phyloP scores from a whole-genome alignment of 148 eudicot species.

The Limonium bicolor region DNA sequence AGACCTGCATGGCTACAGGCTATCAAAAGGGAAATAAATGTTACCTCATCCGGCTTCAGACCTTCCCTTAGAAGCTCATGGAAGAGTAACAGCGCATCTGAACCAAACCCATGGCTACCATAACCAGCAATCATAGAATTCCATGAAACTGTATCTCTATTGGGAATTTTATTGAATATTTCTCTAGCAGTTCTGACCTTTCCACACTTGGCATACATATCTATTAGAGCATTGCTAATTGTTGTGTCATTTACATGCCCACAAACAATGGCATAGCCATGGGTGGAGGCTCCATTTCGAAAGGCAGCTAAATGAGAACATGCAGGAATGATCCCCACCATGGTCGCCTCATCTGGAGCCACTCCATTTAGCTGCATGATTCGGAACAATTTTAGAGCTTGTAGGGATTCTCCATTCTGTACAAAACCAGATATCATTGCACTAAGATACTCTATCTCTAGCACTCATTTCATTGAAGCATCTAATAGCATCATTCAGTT shows the following conservation, averaged over 20 bases:
- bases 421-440: conserved; percentile 74
- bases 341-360: conserved; percentile 55
- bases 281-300: conserved; percentile 47
- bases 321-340: conserved; percentile 68
- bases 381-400: conserved; percentile 41
- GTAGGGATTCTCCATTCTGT: conserved; percentile 51
- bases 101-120: conserved; percentile 39
- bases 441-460: conserved; percentile 59
- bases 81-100: conserved; percentile 47
- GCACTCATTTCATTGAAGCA: conserved; percentile 49
- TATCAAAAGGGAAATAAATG: conserved; percentile 68
- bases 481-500: conserved; percentile 32
- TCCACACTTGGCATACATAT: conserved; percentile 92
- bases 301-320: conserved; percentile 66
- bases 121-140: conserved; percentile 52
- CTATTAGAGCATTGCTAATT: conserved; percentile 69
- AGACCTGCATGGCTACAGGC: conserved; percentile 52
- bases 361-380: conserved; percentile 38
- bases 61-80: conserved; percentile 27
- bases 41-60: conserved; percentile 44
- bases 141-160: conserved; percentile 46
- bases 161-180: conserved; percentile 64
- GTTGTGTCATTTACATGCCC: conserved; percentile 39
- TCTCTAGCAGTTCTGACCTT: conserved; percentile 38
- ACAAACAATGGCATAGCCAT: conserved; percentile 41